Percentiles rank a stretch among this genome's conserved stretches.
phyloP scores from a whole-genome alignment of 2,329 filamentous ascomycete species.

The Trichoderma semiorbis region DNA sequence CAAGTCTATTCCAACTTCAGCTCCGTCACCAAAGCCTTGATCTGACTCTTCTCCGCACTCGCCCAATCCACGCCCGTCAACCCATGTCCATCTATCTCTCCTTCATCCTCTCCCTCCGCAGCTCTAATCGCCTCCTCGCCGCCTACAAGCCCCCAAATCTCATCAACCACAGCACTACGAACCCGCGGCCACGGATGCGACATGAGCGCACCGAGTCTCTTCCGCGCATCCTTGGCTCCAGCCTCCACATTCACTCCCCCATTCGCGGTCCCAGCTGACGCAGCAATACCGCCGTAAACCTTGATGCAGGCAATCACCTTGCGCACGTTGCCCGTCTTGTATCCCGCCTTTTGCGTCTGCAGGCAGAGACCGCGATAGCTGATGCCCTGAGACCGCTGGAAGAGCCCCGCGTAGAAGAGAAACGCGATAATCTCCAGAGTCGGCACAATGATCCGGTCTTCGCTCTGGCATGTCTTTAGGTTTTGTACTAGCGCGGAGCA shows the following conservation, averaged over 20 bases:
- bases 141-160: constrained; percentile 50
- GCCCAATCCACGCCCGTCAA: constrained; percentile 58
- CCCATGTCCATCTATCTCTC: constrained; percentile 29
- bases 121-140: constrained; percentile 26
- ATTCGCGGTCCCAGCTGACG: constrained; percentile 38
- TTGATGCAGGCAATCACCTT: constrained; percentile 78
- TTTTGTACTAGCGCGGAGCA: constrained; percentile 53
- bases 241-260: constrained; percentile 19
- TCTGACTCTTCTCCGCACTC: constrained; percentile 45
- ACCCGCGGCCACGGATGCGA: constrained; percentile 80
- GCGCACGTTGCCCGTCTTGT: constrained; percentile 76
- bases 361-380: constrained; percentile 61
- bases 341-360: constrained; percentile 72
- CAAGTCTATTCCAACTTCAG: constrained; percentile 37
- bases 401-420: constrained; percentile 62
- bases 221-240: constrained; percentile 53
- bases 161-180: constrained; percentile 56
- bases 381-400: constrained; percentile 38
- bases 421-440: constrained; percentile 75
- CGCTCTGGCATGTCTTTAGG: constrained; percentile 48
- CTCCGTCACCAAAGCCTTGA: constrained; percentile 42
- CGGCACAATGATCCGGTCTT: constrained; percentile 72
- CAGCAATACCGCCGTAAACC: constrained; percentile 69
- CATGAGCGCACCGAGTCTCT: constrained; percentile 69
- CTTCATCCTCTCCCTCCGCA: not conserved